A percentile compares a stretch with the other conserved stretches of the same genome.
phyloP scores from a whole-genome alignment of 345 rosid genomes.

The Anacardium occidentale region DNA sequence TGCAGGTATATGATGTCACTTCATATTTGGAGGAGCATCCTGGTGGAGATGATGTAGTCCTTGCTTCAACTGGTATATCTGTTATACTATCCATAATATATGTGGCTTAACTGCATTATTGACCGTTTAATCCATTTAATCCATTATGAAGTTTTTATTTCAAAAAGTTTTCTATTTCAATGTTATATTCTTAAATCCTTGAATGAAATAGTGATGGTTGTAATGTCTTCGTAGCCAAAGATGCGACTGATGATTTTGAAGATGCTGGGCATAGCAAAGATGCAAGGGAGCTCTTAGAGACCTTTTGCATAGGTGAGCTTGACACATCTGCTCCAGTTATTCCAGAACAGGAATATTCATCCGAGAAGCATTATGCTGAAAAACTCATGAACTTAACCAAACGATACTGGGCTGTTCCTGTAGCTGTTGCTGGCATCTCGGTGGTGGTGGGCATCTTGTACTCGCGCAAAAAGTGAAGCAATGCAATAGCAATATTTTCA shows the following conservation, averaged over 20 bases:
- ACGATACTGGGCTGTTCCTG: constrained; percentile 73
- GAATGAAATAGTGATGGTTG: constrained; percentile 10
- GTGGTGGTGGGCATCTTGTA: constrained; percentile 55
- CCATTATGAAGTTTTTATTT: background rate
- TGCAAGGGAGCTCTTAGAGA: constrained; percentile 68
- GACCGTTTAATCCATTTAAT: background rate
- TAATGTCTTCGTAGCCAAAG: constrained; percentile 53
- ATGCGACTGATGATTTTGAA: constrained; percentile 82
- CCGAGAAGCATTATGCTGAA: constrained; percentile 40
- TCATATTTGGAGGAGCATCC: constrained; percentile 91
- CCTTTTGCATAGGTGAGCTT: constrained; percentile 74
- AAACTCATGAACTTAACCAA: constrained; percentile 52
- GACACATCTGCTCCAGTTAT: constrained; percentile 45
- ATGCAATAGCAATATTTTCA: background rate
- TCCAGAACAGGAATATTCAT: constrained; percentile 63
- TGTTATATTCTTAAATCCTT: constrained; percentile 9
- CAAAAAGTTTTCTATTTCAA: background rate
- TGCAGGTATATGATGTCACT: constrained; percentile 78
- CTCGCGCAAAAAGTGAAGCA: constrained; percentile 57
- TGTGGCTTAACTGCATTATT: background rate
- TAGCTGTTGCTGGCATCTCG: constrained; percentile 55
- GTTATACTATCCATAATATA: constrained; percentile 8
- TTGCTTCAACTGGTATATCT: constrained; percentile 58
- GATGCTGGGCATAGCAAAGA: constrained; percentile 79
- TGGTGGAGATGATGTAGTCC: constrained; percentile 90